Evolutionary conservation across 2,329 filamentous ascomycete species (phyloP).

Genomic region (Colletotrichum sansevieriae): DNA sequence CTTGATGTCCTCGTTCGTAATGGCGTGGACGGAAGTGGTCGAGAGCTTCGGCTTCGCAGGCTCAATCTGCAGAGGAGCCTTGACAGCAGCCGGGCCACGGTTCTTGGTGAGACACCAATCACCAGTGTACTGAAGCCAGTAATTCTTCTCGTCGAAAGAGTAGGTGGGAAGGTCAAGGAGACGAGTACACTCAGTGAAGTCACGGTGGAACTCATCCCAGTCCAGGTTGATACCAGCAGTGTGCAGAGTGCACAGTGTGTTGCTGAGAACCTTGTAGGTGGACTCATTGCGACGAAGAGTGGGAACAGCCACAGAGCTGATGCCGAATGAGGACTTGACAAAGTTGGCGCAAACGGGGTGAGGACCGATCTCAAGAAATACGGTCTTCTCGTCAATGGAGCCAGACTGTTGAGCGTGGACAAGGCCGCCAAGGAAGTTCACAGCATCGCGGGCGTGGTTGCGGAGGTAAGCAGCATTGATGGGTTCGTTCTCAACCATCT

Average conservation of each 20-base stretch:
- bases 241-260: slow-evolving; percentile 70
- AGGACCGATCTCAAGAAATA: slow-evolving; percentile 78
- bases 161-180: slow-evolving; percentile 77
- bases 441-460: slow-evolving; percentile 72
- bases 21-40: slow-evolving; percentile 74
- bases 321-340: slow-evolving; percentile 70
- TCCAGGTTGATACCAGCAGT: slow-evolving; percentile 72
- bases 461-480: slow-evolving; percentile 71
- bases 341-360: slow-evolving; percentile 77
- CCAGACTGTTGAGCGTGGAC: slow-evolving; percentile 65
- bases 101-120: slow-evolving; percentile 82
- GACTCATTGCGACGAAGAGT: slow-evolving; percentile 75
- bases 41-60: slow-evolving; percentile 68
- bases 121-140: slow-evolving; percentile 74
- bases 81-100: slow-evolving; percentile 60
- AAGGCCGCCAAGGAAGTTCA: slow-evolving; percentile 74
- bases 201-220: slow-evolving; percentile 78
- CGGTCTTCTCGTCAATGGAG: slow-evolving; percentile 71
- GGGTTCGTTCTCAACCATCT: slow-evolving; percentile 62
- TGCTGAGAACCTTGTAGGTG: slow-evolving; percentile 73
- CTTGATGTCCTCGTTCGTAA: slow-evolving; percentile 73
- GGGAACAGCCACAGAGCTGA: slow-evolving; percentile 64
- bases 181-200: slow-evolving; percentile 55
- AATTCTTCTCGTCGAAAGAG: slow-evolving; percentile 79
- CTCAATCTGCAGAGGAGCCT: slow-evolving; percentile 48